These are phyloP conservation scores for Xylariaceae sp. DNA, from an alignment of 2,329 filamentous ascomycete species.

Conservation along the genomic window DNA sequence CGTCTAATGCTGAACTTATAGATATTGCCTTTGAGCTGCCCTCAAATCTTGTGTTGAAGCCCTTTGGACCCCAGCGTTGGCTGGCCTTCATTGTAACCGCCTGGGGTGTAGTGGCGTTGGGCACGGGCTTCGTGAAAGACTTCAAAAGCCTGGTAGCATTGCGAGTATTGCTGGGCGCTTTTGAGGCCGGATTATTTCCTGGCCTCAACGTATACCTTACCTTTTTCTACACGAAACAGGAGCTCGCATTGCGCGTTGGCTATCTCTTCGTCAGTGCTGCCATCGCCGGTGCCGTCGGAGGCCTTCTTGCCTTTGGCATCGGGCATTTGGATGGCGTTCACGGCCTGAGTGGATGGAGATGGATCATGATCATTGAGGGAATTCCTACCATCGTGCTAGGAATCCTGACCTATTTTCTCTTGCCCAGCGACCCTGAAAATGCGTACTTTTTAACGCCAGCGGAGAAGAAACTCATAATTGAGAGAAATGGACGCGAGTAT, in stretches of 20 bases:
- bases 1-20: conserved; percentile 6
- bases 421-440: conserved; percentile 56
- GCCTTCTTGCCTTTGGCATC: conserved; percentile 67
- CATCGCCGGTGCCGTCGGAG: conserved; percentile 65
- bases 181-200: conserved; percentile 35
- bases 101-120: conserved; percentile 65
- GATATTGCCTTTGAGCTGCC: conserved; percentile 56
- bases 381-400: conserved; percentile 48
- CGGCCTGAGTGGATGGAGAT: conserved; percentile 64
- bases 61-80: conserved; percentile 57
- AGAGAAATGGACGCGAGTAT: conserved; percentile 36
- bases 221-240: conserved; percentile 68
- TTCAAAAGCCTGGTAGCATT: conserved; percentile 63
- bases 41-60: conserved; percentile 59
- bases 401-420: conserved; percentile 47
- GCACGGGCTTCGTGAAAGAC: conserved; percentile 61
- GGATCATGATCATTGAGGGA: conserved; percentile 59
- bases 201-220: conserved; percentile 45
- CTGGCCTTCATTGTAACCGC: conserved; percentile 57
- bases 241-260: conserved; percentile 65
- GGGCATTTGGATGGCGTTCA: conserved; percentile 63
- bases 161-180: conserved; percentile 60
- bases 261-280: conserved; percentile 69
- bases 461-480: conserved; percentile 50
- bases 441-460: conserved; percentile 55